Evolutionary conservation across 2,329 filamentous ascomycete species (phyloP).

Genomic region (Phialemonium atrogriseum): DNA sequence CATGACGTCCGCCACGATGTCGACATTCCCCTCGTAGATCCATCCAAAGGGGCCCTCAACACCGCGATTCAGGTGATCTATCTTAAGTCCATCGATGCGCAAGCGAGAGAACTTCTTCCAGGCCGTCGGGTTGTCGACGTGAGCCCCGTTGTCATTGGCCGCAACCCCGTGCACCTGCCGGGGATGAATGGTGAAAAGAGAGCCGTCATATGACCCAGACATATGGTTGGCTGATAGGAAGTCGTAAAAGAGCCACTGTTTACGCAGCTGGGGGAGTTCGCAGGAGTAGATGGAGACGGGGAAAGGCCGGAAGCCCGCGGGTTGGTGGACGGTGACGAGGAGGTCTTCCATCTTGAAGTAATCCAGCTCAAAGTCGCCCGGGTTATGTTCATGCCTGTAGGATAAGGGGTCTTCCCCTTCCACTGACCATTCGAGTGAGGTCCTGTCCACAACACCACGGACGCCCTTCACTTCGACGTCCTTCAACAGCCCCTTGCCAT

Average conservation of each 20-base stretch:
- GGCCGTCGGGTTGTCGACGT: slow-evolving; percentile 55
- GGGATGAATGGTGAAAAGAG: slow-evolving; percentile 93
- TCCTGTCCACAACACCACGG: slow-evolving; percentile 84
- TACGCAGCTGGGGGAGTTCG: slow-evolving; percentile 83
- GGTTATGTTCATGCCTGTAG: slow-evolving; percentile 78
- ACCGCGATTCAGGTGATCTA: slow-evolving; percentile 90
- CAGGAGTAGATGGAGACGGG: slow-evolving; percentile 93
- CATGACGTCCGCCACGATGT: slow-evolving; percentile 93
- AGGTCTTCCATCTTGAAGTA: slow-evolving; percentile 95
- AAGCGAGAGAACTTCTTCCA: slow-evolving; percentile 97
- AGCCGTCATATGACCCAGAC: slow-evolving; percentile 91
- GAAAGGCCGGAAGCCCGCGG: slow-evolving; percentile 85
- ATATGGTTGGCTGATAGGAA: slow-evolving; percentile 93
- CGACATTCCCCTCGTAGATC: slow-evolving; percentile 96
- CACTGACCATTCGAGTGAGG: slow-evolving; percentile 64
- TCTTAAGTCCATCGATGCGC: slow-evolving; percentile 85
- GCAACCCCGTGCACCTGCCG: slow-evolving; percentile 78
- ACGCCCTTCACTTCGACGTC: slow-evolving; percentile 94
- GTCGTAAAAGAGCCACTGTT: slow-evolving; percentile 97
- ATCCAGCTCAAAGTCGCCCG: slow-evolving; percentile 95
- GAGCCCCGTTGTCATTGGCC: slow-evolving; percentile 48
- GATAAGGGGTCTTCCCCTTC: slow-evolving; percentile 72
- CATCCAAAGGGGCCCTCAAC: slow-evolving; percentile 92
- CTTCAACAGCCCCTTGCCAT: slow-evolving; percentile 81
- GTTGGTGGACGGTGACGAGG: slow-evolving; percentile 85